These are phyloP conservation scores for Ophiognomonia clavigignenti-juglandacearum DNA, from an alignment of 2,329 filamentous ascomycete genomes.

Conservation along the genomic window DNA sequence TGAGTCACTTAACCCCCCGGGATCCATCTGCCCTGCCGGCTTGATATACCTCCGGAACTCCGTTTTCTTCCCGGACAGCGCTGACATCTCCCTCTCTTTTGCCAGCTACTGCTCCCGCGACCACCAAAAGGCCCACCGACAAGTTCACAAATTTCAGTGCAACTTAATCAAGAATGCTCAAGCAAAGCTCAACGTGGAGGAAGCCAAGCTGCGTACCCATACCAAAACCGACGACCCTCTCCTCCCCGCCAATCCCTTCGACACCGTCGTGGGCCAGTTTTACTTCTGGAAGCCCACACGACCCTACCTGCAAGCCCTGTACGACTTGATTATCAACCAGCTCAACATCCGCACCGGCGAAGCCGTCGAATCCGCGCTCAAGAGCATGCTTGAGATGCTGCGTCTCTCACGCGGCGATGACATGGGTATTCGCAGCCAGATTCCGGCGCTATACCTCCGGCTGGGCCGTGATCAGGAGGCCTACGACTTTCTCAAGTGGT, in stretches of 20 bases:
- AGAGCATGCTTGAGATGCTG: slow-evolving; percentile 5
- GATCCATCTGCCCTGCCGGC: background rate
- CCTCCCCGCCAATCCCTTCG: slow-evolving; percentile 20
- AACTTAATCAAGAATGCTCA: slow-evolving; percentile 18
- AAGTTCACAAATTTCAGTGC: slow-evolving; percentile 22
- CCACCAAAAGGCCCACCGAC: slow-evolving; percentile 21
- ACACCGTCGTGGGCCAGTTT: slow-evolving; percentile 28
- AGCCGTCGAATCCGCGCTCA: slow-evolving; percentile 21
- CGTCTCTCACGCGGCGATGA: slow-evolving; percentile 19
- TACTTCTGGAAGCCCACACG: slow-evolving; percentile 27
- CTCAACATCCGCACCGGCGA: slow-evolving; percentile 24
- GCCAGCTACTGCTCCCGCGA: slow-evolving; percentile 24
- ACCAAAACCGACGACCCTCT: slow-evolving; percentile 1
- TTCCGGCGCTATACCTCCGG: slow-evolving; percentile 24
- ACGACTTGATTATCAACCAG: slow-evolving; percentile 22
- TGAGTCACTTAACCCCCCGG: background rate
- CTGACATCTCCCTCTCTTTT: too few relatives aligned
- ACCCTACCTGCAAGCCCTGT: slow-evolving; percentile 32
- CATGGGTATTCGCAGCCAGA: slow-evolving; percentile 18
- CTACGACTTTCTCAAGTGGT: slow-evolving; percentile 47
- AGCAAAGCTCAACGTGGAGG: slow-evolving; percentile 19
- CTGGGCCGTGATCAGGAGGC: slow-evolving; percentile 29
- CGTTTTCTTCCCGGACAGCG: slow-evolving; percentile 8
- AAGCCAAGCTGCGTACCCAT: slow-evolving; percentile 18
- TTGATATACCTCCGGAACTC: background rate